Conservation (phyloP, 1,139 yeast genomes). For the Yamadazyma blattariae region DNA sequence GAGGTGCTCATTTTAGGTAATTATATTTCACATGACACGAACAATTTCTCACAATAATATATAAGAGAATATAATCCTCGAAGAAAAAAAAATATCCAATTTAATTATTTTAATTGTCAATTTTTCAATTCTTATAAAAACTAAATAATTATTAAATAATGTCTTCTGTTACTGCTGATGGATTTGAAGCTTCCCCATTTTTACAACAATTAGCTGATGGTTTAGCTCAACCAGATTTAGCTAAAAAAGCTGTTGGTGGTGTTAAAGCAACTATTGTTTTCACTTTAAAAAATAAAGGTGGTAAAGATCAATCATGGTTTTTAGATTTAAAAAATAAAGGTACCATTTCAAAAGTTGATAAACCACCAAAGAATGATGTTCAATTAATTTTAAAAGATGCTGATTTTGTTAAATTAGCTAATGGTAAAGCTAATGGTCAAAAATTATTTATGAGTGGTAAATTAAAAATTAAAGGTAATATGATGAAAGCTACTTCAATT, state of each 20-base stretch:
- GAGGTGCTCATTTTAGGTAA: too few species aligned
- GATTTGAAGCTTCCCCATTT: conserved; percentile 48
- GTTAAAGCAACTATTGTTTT: conserved; percentile 67
- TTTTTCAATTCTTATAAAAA: too few species aligned
- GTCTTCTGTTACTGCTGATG: conserved; percentile 42
- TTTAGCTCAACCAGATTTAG: conserved; percentile 37
- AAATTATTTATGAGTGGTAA: conserved; percentile 81
- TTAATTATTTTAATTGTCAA: too few species aligned
- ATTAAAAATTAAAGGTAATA: conserved; percentile 83
- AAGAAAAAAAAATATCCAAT: too few species aligned
- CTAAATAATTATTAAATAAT: too few species aligned
- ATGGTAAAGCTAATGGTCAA: conserved; percentile 82
- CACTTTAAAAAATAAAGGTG: conserved; percentile 66
- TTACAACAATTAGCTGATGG: conserved; percentile 42
- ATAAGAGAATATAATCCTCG: too few species aligned
- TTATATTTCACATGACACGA: too few species aligned
- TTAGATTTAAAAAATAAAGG: conserved; percentile 72
- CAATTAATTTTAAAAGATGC: conserved; percentile 62
- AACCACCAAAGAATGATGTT: conserved; percentile 60
- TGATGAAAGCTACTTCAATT: conserved; percentile 83
- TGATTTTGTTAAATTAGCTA: conserved; percentile 65
- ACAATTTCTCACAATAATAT: too few species aligned
- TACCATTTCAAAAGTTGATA: conserved; percentile 45
- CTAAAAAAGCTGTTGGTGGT: conserved; percentile 42
- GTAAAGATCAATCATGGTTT: conserved; percentile 64